These are phyloP conservation scores for Cyphellophora attinorum DNA, from an alignment of 2,329 filamentous ascomycete species.

Conservation along the genomic window DNA sequence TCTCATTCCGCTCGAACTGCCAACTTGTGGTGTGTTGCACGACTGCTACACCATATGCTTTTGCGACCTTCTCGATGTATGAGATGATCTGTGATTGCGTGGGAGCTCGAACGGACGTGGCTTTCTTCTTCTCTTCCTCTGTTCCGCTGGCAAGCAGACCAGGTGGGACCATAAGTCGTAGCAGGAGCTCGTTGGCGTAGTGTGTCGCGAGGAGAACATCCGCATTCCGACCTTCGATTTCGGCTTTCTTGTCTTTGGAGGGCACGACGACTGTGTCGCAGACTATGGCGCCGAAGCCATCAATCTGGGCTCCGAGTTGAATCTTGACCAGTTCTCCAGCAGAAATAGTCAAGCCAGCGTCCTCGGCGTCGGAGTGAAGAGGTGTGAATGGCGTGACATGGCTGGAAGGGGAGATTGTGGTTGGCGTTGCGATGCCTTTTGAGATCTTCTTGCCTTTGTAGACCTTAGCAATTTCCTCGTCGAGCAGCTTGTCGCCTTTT, in stretches of 20 bases:
- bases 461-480: slow-evolving; percentile 88
- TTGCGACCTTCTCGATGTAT: slow-evolving; percentile 82
- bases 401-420: slow-evolving; percentile 85
- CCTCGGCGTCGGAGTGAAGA: slow-evolving; percentile 72
- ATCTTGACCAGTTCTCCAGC: slow-evolving; percentile 88
- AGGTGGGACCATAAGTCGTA: slow-evolving; percentile 85
- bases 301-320: slow-evolving; percentile 96
- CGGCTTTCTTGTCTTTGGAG: slow-evolving; percentile 49
- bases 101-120: slow-evolving; percentile 68
- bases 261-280: slow-evolving; percentile 81
- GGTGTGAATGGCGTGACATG: slow-evolving; percentile 97
- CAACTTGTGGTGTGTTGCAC: slow-evolving; percentile 98
- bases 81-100: slow-evolving; percentile 79
- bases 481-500: slow-evolving; percentile 88
- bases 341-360: slow-evolving; percentile 72
- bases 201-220: slow-evolving; percentile 85
- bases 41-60: slow-evolving; percentile 81
- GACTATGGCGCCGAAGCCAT: slow-evolving; percentile 92
- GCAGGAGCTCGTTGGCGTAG: slow-evolving; percentile 90
- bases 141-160: slow-evolving; percentile 72
- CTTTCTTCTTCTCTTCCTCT: slow-evolving; percentile 94
- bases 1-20: slow-evolving; percentile 94
- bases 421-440: slow-evolving; percentile 62
- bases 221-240: slow-evolving; percentile 66
- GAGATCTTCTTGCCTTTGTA: slow-evolving; percentile 96